Evolutionary conservation across 164 flowering plant species (phyloP).

Genomic region (Vitis riparia): DNA sequence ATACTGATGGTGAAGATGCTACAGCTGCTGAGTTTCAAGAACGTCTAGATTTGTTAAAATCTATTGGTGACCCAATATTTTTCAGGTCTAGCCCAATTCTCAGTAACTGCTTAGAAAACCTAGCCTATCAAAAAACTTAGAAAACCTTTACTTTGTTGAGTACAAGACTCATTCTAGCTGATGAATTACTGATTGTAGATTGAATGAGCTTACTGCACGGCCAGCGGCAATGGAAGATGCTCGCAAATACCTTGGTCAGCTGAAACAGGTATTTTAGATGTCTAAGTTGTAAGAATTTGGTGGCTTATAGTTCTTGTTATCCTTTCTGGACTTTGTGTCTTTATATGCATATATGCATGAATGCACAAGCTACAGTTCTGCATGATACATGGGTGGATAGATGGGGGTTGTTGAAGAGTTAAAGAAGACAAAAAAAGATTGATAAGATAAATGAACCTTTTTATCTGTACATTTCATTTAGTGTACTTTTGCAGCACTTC

Average conservation of each 20-base stretch:
- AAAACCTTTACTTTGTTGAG: too few species aligned
- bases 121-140: too few species aligned
- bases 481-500: too few species aligned
- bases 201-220: conserved; percentile 75
- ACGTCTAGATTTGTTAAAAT: conserved; percentile 62
- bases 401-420: neutral
- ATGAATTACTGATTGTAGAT: conserved; percentile 39
- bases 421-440: neutral
- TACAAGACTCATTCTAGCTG: neutral
- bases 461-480: too few species aligned
- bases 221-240: conserved; percentile 73
- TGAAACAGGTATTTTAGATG: conserved; percentile 61
- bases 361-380: neutral
- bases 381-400: neutral
- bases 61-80: conserved; percentile 87
- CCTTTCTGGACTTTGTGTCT: neutral
- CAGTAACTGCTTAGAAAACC: too few species aligned
- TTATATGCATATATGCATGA: neutral
- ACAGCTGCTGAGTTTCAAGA: conserved; percentile 73
- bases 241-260: conserved; percentile 53
- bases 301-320: neutral
- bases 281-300: neutral
- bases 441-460: neutral
- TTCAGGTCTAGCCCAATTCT: conserved; percentile 50
- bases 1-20: conserved; percentile 98